Base-by-base conservation (phyloP, 768 basidiomycete species). In the Omphalotus guepiniiformis region DNA sequence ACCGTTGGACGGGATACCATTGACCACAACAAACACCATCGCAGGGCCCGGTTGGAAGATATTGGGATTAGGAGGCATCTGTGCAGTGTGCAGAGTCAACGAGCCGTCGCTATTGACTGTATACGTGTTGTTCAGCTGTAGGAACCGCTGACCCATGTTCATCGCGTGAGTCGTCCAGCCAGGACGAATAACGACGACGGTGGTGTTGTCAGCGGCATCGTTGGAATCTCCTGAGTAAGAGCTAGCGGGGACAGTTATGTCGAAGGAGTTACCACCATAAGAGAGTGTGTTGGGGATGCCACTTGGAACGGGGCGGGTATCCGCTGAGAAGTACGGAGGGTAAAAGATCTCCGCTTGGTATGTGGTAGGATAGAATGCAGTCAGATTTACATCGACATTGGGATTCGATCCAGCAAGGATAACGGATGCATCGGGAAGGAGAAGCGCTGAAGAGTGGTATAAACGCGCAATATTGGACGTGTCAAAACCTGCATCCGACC, bases 381-480 rank as follows among this genome's bases (percentile, higher is more conserved):
- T 63, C 30, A 69, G 52, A 56, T 85, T 83, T 52, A 86, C 84
- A 55, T 97, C 93, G 28, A 87, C 73, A 58, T 94, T 94, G 1
- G 94, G 93, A 68, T 97, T 97, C 28, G 90, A 92, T 5, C 95
- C 95, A 27, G 90, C 91, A 54, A 95, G 77, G 40, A 96, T 63
- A 27, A 98, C 83, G 2, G 88, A 88, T 1, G 80, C 89, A 50
- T 88, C 93, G 7, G 92, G 85, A 15, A 97, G 79, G 19, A 97
- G 78, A 16, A 94, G 76, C 6, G 92, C 93, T 0, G 80, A 79
- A 0, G 93, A 95, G 68, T 98, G 95, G 66, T 98, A 98, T 58
- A 98, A 64, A 47, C 93, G 76, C 40, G 93, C 72, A 49, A 93
- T 84, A 12, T 54, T 72, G 0, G 86, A 82, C 0, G 78, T 71